phyloP scores from a whole-genome alignment of 148 eudicot species.

The Nepenthes gracilis region DNA sequence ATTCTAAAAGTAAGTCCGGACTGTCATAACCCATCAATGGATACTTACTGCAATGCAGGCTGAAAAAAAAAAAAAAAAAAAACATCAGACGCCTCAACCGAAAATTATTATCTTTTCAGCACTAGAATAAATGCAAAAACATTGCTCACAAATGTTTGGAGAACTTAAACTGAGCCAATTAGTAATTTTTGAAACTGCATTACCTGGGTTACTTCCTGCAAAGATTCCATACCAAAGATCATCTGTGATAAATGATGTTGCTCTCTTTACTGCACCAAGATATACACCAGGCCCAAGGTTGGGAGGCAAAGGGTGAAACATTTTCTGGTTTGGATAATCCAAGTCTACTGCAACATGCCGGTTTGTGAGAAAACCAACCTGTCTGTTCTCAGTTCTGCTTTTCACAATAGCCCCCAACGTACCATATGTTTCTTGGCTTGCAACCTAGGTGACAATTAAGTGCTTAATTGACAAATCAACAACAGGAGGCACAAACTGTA shows the following conservation, averaged over 20 bases:
- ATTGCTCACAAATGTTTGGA: background rate
- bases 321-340: conserved; percentile 65
- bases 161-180: background rate
- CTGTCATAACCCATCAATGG: too few relatives aligned
- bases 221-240: conserved; percentile 69
- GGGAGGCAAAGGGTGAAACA: conserved; percentile 73
- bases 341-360: conserved; percentile 68
- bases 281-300: conserved; percentile 70
- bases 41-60: too few relatives aligned
- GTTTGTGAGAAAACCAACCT: conserved; percentile 62
- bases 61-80: too few relatives aligned
- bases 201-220: conserved; percentile 73
- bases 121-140: too few relatives aligned
- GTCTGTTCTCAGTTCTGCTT: conserved; percentile 52
- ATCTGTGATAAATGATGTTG: conserved; percentile 58
- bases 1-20: too few relatives aligned
- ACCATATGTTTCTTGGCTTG: conserved; percentile 58
- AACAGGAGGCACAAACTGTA: background rate
- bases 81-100: too few relatives aligned
- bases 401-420: conserved; percentile 68
- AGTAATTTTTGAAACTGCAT: conserved; percentile 3
- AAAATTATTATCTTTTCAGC: too few relatives aligned
- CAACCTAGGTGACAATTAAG: conserved; percentile 31
- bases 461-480: background rate
- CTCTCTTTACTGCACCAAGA: conserved; percentile 70